Evolutionary conservation across 1,284 basidiomycete genomes (phyloP).

Genomic region (Pseudomicrostroma phylloplanum): DNA sequence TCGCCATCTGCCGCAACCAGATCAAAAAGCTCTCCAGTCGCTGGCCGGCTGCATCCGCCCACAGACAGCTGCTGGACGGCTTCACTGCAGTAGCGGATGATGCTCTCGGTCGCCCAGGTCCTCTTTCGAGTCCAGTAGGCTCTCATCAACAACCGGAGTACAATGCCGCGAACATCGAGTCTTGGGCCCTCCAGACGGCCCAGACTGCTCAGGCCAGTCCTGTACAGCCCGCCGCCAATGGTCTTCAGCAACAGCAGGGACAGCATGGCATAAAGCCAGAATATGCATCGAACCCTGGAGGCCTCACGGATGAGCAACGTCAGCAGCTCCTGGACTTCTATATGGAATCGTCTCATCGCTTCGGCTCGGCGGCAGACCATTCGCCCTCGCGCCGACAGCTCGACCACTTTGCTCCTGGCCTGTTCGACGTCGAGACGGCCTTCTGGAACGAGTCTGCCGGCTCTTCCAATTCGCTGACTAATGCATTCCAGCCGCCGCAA

Average conservation of each 20-base stretch:
- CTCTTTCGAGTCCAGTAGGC: slow-evolving; percentile 13
- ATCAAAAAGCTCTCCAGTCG: slow-evolving; percentile 32
- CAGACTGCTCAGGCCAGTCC: background rate
- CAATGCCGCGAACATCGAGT: slow-evolving; percentile 4
- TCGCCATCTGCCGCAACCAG: slow-evolving; percentile 37
- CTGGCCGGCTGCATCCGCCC: slow-evolving; percentile 42
- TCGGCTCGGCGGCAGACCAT: background rate
- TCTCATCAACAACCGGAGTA: slow-evolving; percentile 6
- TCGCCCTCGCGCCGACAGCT: slow-evolving; percentile 4
- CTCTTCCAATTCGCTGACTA: background rate
- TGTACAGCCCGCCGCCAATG: background rate
- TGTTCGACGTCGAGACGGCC: slow-evolving; percentile 37
- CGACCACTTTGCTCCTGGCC: slow-evolving; percentile 22
- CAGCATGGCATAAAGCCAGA: background rate
- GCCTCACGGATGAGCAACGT: slow-evolving; percentile 1
- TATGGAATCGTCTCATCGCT: background rate
- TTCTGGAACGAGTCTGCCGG: slow-evolving; percentile 39
- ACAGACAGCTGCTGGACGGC: slow-evolving; percentile 39
- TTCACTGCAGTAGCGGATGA: slow-evolving; percentile 34
- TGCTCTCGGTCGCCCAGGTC: slow-evolving; percentile 11
- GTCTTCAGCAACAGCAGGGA: slow-evolving; percentile 2
- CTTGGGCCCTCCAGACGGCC: slow-evolving; percentile 5
- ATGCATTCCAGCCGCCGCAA: slow-evolving; percentile 3
- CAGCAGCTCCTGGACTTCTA: slow-evolving; percentile 7
- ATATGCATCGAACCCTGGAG: background rate